phyloP scores from a whole-genome alignment of 306 rosid species.

The Delonix regia region DNA sequence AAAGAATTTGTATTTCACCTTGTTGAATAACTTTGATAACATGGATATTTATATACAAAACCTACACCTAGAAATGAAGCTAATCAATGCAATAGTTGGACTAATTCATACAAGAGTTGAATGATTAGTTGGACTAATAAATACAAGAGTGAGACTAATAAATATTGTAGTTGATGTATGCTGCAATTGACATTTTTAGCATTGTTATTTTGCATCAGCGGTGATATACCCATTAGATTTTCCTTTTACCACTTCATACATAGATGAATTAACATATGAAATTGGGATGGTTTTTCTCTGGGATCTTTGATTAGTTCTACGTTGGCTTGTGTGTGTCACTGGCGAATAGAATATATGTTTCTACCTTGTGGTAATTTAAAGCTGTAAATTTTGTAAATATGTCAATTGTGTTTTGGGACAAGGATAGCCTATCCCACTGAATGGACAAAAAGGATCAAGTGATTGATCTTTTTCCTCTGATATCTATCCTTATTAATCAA shows the following conservation, averaged over 20 bases:
- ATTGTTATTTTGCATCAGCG: not conserved
- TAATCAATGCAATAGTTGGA: too few species aligned
- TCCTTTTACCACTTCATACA: not conserved
- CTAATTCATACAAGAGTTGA: too few species aligned
- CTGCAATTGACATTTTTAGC: too few species aligned
- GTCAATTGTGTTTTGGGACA: slow-evolving; percentile 9
- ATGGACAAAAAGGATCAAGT: slow-evolving; percentile 5
- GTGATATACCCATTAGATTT: not conserved
- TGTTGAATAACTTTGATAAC: too few species aligned
- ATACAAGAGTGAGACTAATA: too few species aligned
- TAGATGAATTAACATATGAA: not conserved
- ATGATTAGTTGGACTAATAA: too few species aligned
- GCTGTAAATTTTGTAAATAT: slow-evolving; percentile 26
- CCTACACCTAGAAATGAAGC: too few species aligned
- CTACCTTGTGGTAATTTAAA: slow-evolving; percentile 24
- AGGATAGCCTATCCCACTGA: not conserved
- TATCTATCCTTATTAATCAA: not conserved
- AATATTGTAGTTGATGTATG: too few species aligned
- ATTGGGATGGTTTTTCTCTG: not conserved
- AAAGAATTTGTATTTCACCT: too few species aligned
- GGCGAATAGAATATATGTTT: slow-evolving; percentile 3
- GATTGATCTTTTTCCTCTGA: slow-evolving; percentile 11
- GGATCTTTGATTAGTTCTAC: not conserved
- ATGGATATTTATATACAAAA: too few species aligned
- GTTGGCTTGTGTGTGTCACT: slow-evolving; percentile 1